Base-by-base conservation (phyloP, 805 yeast species). In the Schwanniomyces sp. region DNA sequence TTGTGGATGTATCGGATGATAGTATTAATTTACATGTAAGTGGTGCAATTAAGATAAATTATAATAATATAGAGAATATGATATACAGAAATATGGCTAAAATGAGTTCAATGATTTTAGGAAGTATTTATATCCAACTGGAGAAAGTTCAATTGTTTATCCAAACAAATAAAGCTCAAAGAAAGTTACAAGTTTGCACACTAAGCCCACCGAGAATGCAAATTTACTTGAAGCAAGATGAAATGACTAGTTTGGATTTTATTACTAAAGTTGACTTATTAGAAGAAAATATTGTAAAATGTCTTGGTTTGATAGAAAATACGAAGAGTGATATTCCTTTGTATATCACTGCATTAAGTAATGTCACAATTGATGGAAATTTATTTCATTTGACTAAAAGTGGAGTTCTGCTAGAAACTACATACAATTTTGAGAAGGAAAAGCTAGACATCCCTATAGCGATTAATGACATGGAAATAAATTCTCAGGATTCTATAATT, bases 11-110 rank as follows among this genome's bases (percentile, higher is more conserved):
- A 21, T 56, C 57, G 27, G 59, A 58, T 14, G 40, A 44, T 6
- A 76, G 76, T 2, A 40, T 68, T 5, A 54, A 60, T 18, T 53
- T 66, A 17, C 66, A 62, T 43, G 62, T 70, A 14, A 49, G 52
- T 4, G 69, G 67, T 3, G 43, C 59, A 0, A 44, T 70, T 2
- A 39, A 50, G 5, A 53, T 70, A 12, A 48, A 69, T 50, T 72
- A 70, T 50, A 62, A 57, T 41, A 47, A 56, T 7, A 53, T 70
- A 6, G 21, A 52, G 28, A 64, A 56, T 42, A 17, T 41, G 2
- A 7, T 67, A 3, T 63, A 63, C 43, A 54, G 61, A 18, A 43
- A 49, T 24, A 34, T 61, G 1, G 45, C 66, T 26, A 59, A 57
- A 40, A 26, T 56, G 2, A 59, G 58, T 0, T 62, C 67, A 2